Conservation (phyloP, 2,329 filamentous ascomycete genomes). For the Exophiala sideris region DNA sequence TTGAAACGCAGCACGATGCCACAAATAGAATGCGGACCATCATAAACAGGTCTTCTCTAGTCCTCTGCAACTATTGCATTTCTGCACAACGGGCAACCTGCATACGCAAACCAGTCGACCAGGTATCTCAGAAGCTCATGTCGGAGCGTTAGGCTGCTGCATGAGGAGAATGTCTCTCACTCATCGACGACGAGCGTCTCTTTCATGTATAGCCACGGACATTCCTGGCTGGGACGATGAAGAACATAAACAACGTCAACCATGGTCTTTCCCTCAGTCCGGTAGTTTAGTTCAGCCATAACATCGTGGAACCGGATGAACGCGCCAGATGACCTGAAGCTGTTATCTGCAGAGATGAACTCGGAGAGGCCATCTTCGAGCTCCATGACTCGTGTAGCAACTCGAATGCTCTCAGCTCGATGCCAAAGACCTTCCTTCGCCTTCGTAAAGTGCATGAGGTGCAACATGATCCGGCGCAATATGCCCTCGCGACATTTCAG, state of each 20-base stretch:
- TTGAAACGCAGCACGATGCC: no score
- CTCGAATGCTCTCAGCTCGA: conserved; percentile 3
- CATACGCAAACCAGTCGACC: no score
- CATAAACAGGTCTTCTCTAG: no score
- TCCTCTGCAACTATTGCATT: no score
- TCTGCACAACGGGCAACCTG: no score
- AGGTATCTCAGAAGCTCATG: no score
- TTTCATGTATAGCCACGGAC: conserved; percentile 2
- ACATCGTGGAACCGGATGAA: conserved; percentile 4
- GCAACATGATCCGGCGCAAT: background rate
- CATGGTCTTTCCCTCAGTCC: background rate
- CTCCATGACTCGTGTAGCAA: conserved; percentile 10
- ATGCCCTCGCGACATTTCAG: conserved; percentile 2
- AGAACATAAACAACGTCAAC: conserved; percentile 1
- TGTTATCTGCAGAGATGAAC: background rate
- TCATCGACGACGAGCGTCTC: conserved; percentile 3
- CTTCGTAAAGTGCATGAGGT: conserved; percentile 2
- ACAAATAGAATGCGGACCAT: no score
- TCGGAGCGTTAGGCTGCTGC: no score
- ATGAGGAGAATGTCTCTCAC: background rate
- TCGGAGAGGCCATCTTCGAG: conserved; percentile 21
- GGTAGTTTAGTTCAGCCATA: conserved; percentile 2
- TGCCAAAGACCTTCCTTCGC: conserved; percentile 11
- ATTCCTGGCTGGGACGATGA: background rate
- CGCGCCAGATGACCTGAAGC: background rate